A percentile compares a stretch with the other conserved stretches of the same genome.
Evolutionary conservation across 176 grass and related monocot genomes (phyloP).

Genomic region (Triticum turgidum): DNA sequence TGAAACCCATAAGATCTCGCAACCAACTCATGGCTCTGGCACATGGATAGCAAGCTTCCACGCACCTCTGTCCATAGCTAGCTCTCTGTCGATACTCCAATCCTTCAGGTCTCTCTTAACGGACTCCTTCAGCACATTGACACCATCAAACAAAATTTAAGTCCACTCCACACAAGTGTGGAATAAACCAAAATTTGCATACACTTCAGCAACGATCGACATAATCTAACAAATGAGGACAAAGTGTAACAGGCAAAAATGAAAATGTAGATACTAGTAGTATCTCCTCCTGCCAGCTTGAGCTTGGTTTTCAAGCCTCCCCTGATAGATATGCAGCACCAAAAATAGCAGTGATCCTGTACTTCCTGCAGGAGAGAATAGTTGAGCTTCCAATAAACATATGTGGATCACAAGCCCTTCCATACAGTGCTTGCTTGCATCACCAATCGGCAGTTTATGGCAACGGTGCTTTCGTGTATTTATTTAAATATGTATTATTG

Average conservation of each 20-base stretch:
- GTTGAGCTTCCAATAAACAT: background rate
- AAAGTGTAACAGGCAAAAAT: background rate
- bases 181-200: background rate
- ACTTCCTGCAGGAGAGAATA: background rate
- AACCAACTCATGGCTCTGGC: no score
- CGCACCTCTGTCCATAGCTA: no score
- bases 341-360: background rate
- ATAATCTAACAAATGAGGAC: conserved; percentile 11
- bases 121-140: background rate
- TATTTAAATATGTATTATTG: no score
- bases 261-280: background rate
- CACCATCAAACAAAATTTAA: background rate
- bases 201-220: background rate
- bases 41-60: no score
- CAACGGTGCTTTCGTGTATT: no score
- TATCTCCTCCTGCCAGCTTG: background rate
- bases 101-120: no score
- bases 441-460: no score
- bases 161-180: background rate
- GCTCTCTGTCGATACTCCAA: no score
- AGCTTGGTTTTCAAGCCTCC: no score
- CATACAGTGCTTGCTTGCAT: no score
- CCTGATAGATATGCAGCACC: background rate
- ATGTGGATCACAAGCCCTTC: no score
- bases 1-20: no score